Percentiles rank a stretch among this genome's conserved stretches.
phyloP scores from a whole-genome alignment of 2,329 filamentous ascomycete species.

The Hymenoscyphus repandus region DNA sequence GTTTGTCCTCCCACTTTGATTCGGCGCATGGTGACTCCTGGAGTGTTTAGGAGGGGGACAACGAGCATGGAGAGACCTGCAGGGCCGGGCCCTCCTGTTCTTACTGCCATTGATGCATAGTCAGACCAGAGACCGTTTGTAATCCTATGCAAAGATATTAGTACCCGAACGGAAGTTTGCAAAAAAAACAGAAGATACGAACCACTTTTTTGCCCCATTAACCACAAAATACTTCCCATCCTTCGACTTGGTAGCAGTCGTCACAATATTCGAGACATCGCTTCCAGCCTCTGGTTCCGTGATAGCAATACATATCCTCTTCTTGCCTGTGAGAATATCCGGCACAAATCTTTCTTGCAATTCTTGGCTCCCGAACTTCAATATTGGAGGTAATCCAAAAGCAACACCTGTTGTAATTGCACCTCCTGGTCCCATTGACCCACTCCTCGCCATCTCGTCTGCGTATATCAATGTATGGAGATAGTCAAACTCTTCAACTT shows the following conservation, averaged over 20 bases:
- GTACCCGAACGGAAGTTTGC: not conserved
- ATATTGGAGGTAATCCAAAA: conserved; percentile 65
- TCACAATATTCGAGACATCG: conserved; percentile 69
- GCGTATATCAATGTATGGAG: conserved; percentile 65
- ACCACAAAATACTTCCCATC: conserved; percentile 66
- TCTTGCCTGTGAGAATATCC: conserved; percentile 60
- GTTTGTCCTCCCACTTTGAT: conserved; percentile 62
- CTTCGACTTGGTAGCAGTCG: conserved; percentile 55
- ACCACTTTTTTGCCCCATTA: conserved; percentile 75
- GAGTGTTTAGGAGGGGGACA: conserved; percentile 62
- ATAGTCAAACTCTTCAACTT: conserved; percentile 70
- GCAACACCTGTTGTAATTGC: conserved; percentile 68
- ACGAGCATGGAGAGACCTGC: conserved; percentile 65
- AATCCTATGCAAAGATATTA: conserved; percentile 41
- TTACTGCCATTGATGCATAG: conserved; percentile 65
- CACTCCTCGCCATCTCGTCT: conserved; percentile 64
- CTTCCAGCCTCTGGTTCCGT: conserved; percentile 71
- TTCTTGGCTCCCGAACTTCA: conserved; percentile 59
- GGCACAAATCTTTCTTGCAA: conserved; percentile 64
- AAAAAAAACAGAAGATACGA: not conserved
- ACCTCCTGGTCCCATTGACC: conserved; percentile 56
- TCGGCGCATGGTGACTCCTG: conserved; percentile 63
- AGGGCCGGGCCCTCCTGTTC: conserved; percentile 56
- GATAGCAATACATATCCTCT: conserved; percentile 69
- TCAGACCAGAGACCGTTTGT: conserved; percentile 69